Percentiles rank a stretch among this genome's conserved stretches.
phyloP scores from a whole-genome alignment of 2,329 filamentous ascomycete species.

The Diaporthe velutina region DNA sequence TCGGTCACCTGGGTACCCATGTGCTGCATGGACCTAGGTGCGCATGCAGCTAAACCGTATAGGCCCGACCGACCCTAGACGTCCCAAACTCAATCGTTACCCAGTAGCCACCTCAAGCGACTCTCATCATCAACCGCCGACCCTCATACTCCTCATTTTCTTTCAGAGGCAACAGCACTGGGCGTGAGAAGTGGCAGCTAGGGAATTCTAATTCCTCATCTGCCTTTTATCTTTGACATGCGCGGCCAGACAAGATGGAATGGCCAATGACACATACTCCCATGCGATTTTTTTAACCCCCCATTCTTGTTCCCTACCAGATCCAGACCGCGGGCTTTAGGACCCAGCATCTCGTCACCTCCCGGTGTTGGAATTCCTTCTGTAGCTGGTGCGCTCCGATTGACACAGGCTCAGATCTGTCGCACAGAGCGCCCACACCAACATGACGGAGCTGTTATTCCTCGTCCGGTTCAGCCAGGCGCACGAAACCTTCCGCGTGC shows the following conservation, averaged over 20 bases:
- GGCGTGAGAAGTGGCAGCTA: background rate
- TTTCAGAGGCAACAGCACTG: background rate
- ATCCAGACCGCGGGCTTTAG: background rate
- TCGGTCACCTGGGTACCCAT: background rate
- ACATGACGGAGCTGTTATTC: conserved; percentile 57
- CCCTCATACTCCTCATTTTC: background rate
- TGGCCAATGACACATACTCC: conserved; percentile 11
- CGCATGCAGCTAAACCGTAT: background rate
- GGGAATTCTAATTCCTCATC: background rate
- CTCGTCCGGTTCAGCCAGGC: conserved; percentile 90
- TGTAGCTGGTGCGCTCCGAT: conserved; percentile 44
- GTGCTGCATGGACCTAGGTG: too few species aligned
- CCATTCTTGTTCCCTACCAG: background rate
- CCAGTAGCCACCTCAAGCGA: background rate
- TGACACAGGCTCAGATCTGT: conserved; percentile 60
- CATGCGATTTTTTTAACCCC: background rate
- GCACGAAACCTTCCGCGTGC: conserved; percentile 90
- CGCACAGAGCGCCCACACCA: background rate
- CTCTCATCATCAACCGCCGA: background rate
- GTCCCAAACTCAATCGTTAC: background rate
- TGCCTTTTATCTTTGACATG: background rate
- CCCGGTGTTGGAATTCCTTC: background rate
- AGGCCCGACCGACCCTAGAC: background rate
- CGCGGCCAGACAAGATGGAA: conserved; percentile 30
- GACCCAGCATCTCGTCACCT: background rate